A percentile compares a stretch with the other conserved stretches of the same genome.
phyloP scores from a whole-genome alignment of 345 rosid species.

The Gossypium mustelinum region DNA sequence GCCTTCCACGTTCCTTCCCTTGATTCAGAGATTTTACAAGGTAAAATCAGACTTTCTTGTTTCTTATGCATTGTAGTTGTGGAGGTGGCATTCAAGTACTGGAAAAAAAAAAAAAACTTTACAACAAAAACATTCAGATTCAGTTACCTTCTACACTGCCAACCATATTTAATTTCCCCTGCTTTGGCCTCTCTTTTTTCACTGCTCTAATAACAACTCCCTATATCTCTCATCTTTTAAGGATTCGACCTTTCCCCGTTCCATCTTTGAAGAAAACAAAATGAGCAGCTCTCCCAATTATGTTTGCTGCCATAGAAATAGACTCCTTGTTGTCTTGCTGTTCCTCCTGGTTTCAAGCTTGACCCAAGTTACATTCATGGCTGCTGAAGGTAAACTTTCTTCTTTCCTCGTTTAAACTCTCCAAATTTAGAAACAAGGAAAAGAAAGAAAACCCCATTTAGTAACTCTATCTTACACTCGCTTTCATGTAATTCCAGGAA shows the following conservation, averaged over 20 bases:
- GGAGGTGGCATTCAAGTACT: conserved; percentile 31
- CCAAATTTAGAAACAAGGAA: background rate
- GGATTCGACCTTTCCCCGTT: background rate
- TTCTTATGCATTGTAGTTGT: background rate
- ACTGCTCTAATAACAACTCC: background rate
- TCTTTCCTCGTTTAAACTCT: background rate
- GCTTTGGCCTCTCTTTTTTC: background rate
- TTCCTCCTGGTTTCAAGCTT: conserved; percentile 21
- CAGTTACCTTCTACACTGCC: conserved; percentile 17
- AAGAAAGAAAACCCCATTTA: background rate
- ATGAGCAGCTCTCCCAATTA: conserved; percentile 32
- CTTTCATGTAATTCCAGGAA: conserved; percentile 28
- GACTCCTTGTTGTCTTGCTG: conserved; percentile 26
- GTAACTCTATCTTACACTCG: background rate
- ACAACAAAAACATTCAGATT: conserved; percentile 21
- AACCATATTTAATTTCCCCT: conserved; percentile 23
- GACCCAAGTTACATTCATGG: conserved; percentile 20
- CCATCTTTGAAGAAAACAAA: conserved; percentile 7
- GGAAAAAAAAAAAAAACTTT: conserved; percentile 14
- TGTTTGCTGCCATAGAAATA: conserved; percentile 17
- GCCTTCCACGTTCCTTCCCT: conserved; percentile 31
- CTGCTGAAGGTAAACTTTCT: conserved; percentile 33
- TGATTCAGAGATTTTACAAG: conserved; percentile 5
- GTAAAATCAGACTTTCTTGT: conserved; percentile 12
- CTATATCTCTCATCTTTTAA: conserved; percentile 4